Conservation (phyloP, 768 basidiomycete species). For the Nevesoporus exiguus region DNA sequence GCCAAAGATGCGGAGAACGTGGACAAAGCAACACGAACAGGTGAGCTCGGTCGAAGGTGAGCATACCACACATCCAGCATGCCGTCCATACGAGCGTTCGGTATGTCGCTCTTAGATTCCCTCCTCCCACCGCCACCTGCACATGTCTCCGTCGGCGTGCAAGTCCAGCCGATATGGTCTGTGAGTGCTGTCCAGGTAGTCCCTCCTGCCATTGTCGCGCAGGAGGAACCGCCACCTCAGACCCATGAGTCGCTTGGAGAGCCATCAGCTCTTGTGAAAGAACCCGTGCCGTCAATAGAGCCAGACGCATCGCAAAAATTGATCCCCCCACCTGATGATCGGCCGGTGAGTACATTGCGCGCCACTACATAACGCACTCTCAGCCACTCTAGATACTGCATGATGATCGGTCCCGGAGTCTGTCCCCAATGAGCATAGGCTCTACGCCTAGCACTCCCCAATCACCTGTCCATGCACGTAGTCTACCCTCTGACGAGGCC, state of each 20-base stretch:
- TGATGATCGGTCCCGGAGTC: conserved; percentile 41
- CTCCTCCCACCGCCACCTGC: conserved; percentile 20
- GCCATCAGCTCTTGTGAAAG: conserved; percentile 14
- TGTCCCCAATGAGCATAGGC: conserved; percentile 63
- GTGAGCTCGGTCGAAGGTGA: conserved; percentile 39
- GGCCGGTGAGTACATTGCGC: conserved; percentile 19
- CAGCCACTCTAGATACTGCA: conserved; percentile 30
- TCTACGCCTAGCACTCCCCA: conserved; percentile 41
- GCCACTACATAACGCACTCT: conserved; percentile 12
- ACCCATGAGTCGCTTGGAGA: conserved; percentile 3
- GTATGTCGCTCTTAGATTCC: conserved; percentile 30
- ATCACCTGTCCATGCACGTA: conserved; percentile 11
- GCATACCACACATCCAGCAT: conserved; percentile 14
- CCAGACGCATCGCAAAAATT: conserved; percentile 10
- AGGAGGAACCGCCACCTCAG: conserved; percentile 2
- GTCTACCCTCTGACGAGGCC: conserved; percentile 1
- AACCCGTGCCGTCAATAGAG: conserved; percentile 2
- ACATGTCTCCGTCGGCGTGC: conserved; percentile 44
- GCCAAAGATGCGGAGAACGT: conserved; percentile 63
- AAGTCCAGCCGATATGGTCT: conserved; percentile 37
- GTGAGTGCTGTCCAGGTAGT: conserved; percentile 40
- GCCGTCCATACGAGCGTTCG: conserved; percentile 24
- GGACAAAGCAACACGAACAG: conserved; percentile 50
- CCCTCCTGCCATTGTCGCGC: conserved; percentile 18
- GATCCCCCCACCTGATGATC: conserved; percentile 16